A percentile compares a stretch with the other conserved stretches of the same genome.
Conservation (phyloP, 495 filamentous ascomycete species). For the Podospora bellae-mahoneyi region DNA sequence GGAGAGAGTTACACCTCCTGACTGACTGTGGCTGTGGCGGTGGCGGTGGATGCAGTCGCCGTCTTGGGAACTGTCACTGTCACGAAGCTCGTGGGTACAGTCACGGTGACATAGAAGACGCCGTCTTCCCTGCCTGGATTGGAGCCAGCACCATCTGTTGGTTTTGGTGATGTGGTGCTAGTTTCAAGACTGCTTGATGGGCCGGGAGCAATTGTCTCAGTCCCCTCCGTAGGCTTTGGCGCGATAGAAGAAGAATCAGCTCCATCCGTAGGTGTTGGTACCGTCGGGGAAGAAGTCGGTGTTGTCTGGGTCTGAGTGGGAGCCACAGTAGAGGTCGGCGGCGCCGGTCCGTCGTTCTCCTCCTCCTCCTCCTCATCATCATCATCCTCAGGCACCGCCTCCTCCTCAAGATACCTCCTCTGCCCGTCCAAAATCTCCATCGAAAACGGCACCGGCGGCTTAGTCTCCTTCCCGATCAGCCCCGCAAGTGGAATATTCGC, state of each 20-base stretch:
- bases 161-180: background rate
- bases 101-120: slow-evolving; percentile 7
- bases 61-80: background rate
- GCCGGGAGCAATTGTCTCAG: background rate
- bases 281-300: background rate
- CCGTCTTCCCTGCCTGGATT: background rate
- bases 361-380: background rate
- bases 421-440: slow-evolving; percentile 7
- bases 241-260: background rate
- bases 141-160: background rate
- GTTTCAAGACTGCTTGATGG: background rate
- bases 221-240: background rate
- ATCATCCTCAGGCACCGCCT: background rate
- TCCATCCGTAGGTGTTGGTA: background rate
- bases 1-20: background rate
- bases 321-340: background rate
- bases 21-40: slow-evolving; percentile 1
- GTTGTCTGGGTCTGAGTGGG: background rate
- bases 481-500: slow-evolving; percentile 25
- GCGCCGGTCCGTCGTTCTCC: background rate
- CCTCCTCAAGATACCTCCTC: slow-evolving; percentile 2
- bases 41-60: background rate
- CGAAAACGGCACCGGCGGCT: slow-evolving; percentile 11
- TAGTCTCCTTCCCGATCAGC: slow-evolving; percentile 22
- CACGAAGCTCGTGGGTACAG: background rate